Evolutionary conservation across 129 eudicot species (phyloP).

Genomic region (Ambrosia artemisiifolia): DNA sequence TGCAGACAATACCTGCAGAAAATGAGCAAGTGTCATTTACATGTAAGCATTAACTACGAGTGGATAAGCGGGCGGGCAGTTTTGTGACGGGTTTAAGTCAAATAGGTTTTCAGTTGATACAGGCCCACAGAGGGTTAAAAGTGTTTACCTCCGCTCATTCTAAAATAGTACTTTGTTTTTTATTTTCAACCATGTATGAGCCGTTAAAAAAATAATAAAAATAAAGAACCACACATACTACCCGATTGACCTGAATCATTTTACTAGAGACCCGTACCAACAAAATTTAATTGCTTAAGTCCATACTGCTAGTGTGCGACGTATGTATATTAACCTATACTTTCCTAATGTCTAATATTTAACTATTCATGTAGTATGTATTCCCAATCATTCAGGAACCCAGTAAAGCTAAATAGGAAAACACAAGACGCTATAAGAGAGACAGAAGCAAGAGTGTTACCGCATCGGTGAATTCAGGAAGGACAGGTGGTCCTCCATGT

Average conservation of each 20-base stretch:
- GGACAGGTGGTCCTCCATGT: slow-evolving; percentile 82
- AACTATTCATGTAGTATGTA: neutral
- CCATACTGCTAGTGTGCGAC: neutral
- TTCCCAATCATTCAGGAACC: neutral
- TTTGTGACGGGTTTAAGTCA: neutral
- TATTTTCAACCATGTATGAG: neutral
- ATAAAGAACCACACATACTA: no score
- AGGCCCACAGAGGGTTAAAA: no score
- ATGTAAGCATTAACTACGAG: slow-evolving; percentile 1
- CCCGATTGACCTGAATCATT: neutral
- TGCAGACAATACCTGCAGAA: slow-evolving; percentile 72
- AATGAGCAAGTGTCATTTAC: slow-evolving; percentile 21
- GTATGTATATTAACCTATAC: neutral
- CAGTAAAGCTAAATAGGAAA: neutral
- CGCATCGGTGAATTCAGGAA: slow-evolving; percentile 84
- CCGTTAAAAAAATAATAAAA: no score
- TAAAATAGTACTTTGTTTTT: no score
- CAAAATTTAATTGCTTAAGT: no score
- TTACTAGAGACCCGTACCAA: neutral
- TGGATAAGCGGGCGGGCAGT: neutral
- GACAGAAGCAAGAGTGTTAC: slow-evolving; percentile 34
- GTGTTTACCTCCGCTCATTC: neutral
- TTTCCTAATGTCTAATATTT: neutral
- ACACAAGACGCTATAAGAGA: neutral
- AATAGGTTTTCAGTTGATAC: no score